phyloP scores from a whole-genome alignment of 768 basidiomycete species.

The Phaeotremella fagi region DNA sequence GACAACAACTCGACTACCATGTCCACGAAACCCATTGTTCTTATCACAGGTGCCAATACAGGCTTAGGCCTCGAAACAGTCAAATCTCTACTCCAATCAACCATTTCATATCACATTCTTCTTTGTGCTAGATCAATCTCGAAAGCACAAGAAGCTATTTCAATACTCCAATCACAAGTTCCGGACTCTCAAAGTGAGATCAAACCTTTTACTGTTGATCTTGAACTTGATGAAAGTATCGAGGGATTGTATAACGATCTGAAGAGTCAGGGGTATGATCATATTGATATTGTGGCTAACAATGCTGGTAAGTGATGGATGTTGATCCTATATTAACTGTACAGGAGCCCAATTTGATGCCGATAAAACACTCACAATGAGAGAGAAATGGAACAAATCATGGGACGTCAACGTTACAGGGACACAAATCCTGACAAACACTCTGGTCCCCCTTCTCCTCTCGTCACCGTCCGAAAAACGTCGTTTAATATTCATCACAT shows the following conservation, averaged over 20 bases:
- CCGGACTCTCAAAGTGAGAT: neutral
- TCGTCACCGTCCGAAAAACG: constrained; percentile 3
- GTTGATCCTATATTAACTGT: neutral
- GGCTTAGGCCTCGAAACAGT: constrained; percentile 23
- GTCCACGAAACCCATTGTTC: constrained; percentile 6
- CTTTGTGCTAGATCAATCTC: constrained; percentile 12
- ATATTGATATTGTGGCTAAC: constrained; percentile 3
- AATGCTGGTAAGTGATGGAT: constrained; percentile 2
- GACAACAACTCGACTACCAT: neutral
- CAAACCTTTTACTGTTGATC: constrained; percentile 8
- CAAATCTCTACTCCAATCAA: constrained; percentile 16
- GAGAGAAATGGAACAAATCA: constrained; percentile 12
- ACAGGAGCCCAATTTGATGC: neutral
- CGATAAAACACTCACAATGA: neutral
- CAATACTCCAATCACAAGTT: neutral
- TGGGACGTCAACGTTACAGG: constrained; percentile 24
- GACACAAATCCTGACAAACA: constrained; percentile 21
- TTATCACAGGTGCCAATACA: constrained; percentile 28
- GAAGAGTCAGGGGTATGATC: neutral
- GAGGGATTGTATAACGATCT: neutral
- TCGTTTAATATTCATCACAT: constrained; percentile 22
- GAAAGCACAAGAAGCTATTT: constrained; percentile 5
- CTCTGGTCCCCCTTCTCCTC: constrained; percentile 21
- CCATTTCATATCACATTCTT: constrained; percentile 6
- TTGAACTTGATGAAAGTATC: constrained; percentile 14